Evolutionary conservation across 2,329 filamentous ascomycete species (phyloP), one percentile per base, ranked within the genome.

Genomic region (Paecilomyces sp.): DNA sequence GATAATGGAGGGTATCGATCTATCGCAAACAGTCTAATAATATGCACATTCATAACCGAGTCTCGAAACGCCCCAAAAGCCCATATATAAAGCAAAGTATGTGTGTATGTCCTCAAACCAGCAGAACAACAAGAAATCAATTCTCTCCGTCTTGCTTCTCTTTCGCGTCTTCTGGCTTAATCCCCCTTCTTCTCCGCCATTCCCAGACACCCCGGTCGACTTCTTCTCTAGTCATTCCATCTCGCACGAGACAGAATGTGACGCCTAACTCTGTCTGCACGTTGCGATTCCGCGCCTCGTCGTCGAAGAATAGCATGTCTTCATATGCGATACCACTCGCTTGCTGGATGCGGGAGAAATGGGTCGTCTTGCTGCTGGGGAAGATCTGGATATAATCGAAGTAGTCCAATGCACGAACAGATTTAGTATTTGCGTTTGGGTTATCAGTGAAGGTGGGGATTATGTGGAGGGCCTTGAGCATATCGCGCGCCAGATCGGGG

Each of bases 291-390:
- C 93, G 79, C 57, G 82, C 81, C 82, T 97, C 93, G 67, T 97
- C 93, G 67, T 97, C 93, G 66, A 97, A 97, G 74, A 97, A 97
- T 34, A 97, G 73, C 88, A 97, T 96, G 55, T 97, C 91, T 64
- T 88, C 83, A 69, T 85, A 96, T 5, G 79, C 77, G 2, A 97
- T 74, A 1, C 86, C 86, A 13, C 88, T 92, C 59, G 85, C 81
- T 71, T 87, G 84, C 9, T 88, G 84, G 66, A 97, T 79, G 4
- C 83, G 80, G 68, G 87, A 82, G 68, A 97, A 95, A 75, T 97
- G 93, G 63, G 85, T 84, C n/a, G 88, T 88, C 81, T 97, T 97
- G 70, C 81, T 88, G 1, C 86, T 86, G 0, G 92, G 92, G 67
- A 84, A 88, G 56, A 87, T 87, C 67, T 87, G 83, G 34, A 84